Evolutionary conservation across 768 basidiomycete species (phyloP).

Genomic region (Nidularia sp.): DNA sequence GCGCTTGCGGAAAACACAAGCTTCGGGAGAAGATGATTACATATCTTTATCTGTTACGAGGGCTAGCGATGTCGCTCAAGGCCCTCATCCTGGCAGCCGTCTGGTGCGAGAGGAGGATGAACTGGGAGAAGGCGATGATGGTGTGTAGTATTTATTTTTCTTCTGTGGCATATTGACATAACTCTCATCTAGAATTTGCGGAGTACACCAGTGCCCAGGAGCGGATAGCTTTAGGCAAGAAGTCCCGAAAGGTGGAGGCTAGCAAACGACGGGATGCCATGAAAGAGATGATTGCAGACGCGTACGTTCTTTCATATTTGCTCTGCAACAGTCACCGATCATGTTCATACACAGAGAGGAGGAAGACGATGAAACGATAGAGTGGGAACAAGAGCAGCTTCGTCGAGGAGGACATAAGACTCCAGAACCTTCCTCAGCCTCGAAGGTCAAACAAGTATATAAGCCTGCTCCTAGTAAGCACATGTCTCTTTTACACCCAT

Average conservation of each 20-base stretch:
- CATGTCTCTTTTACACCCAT: background rate
- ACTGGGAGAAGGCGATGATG: constrained; percentile 83
- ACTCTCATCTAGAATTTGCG: constrained; percentile 57
- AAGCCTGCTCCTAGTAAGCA: constrained; percentile 67
- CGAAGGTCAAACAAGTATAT: constrained; percentile 53
- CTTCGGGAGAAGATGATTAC: constrained; percentile 59
- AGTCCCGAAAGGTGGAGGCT: constrained; percentile 69
- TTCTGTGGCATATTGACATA: background rate
- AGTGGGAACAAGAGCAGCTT: constrained; percentile 85
- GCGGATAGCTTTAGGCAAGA: constrained; percentile 81
- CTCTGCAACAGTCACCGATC: background rate
- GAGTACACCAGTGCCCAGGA: constrained; percentile 88
- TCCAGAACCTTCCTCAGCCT: constrained; percentile 27
- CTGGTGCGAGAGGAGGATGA: constrained; percentile 85
- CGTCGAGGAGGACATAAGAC: constrained; percentile 63
- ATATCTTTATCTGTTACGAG: constrained; percentile 73
- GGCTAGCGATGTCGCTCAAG: constrained; percentile 47
- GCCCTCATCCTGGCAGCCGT: constrained; percentile 83
- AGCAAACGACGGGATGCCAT: constrained; percentile 63
- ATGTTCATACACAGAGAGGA: constrained; percentile 49
- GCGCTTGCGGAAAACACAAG: constrained; percentile 48
- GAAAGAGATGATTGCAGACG: constrained; percentile 79
- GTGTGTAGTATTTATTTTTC: constrained; percentile 32
- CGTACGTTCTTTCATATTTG: constrained; percentile 39
- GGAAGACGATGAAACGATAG: constrained; percentile 77